Conservation (phyloP, 306 rosid species). For the Vicia faba region DNA sequence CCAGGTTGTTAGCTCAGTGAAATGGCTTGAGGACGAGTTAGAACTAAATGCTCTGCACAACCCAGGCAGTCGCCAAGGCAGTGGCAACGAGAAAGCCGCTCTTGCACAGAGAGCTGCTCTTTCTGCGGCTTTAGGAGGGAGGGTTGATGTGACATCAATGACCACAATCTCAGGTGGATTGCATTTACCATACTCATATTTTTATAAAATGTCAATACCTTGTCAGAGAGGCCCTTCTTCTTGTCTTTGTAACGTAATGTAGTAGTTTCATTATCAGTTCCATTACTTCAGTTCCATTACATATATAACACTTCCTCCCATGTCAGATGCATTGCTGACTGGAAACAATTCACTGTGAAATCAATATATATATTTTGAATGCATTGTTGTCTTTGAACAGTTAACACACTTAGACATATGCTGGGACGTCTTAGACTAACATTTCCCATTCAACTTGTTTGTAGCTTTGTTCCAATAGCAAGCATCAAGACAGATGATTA, state of each 20-base stretch:
- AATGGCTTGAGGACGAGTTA: constrained; percentile 99
- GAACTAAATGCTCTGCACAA: constrained; percentile 98
- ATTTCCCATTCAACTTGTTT: constrained; percentile 27
- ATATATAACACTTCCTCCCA: constrained; percentile 19
- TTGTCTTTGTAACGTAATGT: background rate
- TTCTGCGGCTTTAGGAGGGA: constrained; percentile 95
- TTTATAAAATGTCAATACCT: constrained; percentile 7
- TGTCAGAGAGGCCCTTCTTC: constrained; percentile 27
- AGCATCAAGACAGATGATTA: constrained; percentile 14
- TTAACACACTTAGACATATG: constrained; percentile 2
- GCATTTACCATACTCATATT: constrained; percentile 28
- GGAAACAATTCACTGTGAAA: constrained; percentile 30
- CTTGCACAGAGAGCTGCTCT: constrained; percentile 87
- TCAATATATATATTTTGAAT: constrained; percentile 25
- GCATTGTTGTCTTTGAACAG: constrained; percentile 10
- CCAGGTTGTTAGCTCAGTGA: constrained; percentile 97
- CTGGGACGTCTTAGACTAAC: constrained; percentile 16
- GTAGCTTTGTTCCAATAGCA: constrained; percentile 26
- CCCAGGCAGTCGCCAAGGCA: constrained; percentile 86
- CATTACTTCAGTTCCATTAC: constrained; percentile 24
- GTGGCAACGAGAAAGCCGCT: constrained; percentile 97
- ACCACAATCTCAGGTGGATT: constrained; percentile 84
- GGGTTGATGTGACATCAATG: constrained; percentile 87
- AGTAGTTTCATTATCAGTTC: constrained; percentile 28
- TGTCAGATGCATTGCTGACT: constrained; percentile 24